phyloP scores from a whole-genome alignment of 163 green algal genomes.

The Chloromonas sp. region DNA sequence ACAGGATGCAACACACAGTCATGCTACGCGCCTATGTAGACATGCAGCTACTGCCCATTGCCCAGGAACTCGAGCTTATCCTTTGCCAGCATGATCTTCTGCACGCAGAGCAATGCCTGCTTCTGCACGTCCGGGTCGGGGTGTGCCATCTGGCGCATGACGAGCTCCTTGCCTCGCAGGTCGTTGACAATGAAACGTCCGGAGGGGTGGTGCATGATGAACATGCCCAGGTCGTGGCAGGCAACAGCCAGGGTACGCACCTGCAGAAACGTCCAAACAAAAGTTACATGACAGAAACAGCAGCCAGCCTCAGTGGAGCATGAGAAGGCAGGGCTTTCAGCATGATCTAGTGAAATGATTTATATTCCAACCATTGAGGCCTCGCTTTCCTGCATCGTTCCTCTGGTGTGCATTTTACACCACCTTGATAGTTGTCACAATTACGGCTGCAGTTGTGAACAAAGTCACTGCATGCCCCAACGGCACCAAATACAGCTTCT shows the following conservation, averaged over 20 bases:
- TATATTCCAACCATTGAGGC: too few relatives aligned
- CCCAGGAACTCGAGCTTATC: slow-evolving; percentile 59
- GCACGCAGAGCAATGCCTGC: slow-evolving; percentile 85
- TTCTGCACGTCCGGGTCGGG: slow-evolving; percentile 86
- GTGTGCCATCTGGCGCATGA: slow-evolving; percentile 90
- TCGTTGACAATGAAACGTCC: slow-evolving; percentile 77
- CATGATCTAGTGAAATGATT: neutral
- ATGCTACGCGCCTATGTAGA: too few relatives aligned
- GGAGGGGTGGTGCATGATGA: slow-evolving; percentile 74
- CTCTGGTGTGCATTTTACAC: too few relatives aligned
- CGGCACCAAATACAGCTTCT: neutral
- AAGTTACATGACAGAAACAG: too few relatives aligned
- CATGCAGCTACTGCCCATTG: too few relatives aligned
- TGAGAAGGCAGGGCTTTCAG: neutral
- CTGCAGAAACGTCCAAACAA: slow-evolving; percentile 6
- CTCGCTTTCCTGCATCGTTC: too few relatives aligned
- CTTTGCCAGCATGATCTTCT: slow-evolving; percentile 87
- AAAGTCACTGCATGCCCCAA: neutral
- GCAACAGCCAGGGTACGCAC: slow-evolving; percentile 59
- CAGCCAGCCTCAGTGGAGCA: neutral
- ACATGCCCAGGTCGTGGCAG: slow-evolving; percentile 85
- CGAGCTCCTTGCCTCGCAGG: slow-evolving; percentile 86
- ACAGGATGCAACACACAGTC: too few relatives aligned
- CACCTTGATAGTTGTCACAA: neutral
- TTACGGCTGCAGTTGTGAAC: neutral